Evolutionary conservation across 2,329 filamentous ascomycete species (phyloP), one percentile per base, ranked within the genome.

Genomic region (Fusarium ramigenum): DNA sequence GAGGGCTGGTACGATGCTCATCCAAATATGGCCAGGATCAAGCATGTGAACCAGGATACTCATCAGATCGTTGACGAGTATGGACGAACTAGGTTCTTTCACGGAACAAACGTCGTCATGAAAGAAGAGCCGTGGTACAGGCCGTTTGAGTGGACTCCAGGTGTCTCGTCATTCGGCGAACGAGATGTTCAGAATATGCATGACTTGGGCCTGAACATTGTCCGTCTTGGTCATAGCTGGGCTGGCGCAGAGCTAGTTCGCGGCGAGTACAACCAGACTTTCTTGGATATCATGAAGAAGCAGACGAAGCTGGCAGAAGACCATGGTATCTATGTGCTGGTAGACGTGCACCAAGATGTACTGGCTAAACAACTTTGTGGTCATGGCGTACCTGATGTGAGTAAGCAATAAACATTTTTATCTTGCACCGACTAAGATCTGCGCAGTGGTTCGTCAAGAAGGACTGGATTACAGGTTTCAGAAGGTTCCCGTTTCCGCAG

Each of bases 401-500:
- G 58, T 60, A 5, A 9, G 19, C n/a, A 23, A 23, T 14, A 0
- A 1, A 5, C 21, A 7, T 10, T 49, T 3, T 2, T 34, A 11
- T 7, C 9, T 4, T 49, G 3, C 10, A 12, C 2, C 10, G 1
- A 40, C 9, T 60, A 18, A 60, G 28, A 28, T 28, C 28, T 28
- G 28, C 28, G 6, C 3, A 60, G 57, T 60, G 58, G 58, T 60
- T 60, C 1, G 36, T 54, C 1, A 54, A 36, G 6, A 54, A 54
- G 1, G 28, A 54, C 4, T 60, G 46, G 58, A 0, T 54, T 0
- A 28, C 58, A 0, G 36, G 58, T 5, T 60, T 58, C 28, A 28
- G 58, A n/a, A 30, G 28, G 1, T 60, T 60, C 1, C 58, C 58
- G 0, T 54, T 60, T 19, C 58, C 46, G 0, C 58, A 60, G 10